Evolutionary conservation across 495 filamentous ascomycete genomes (phyloP), one percentile per base, ranked within the genome.

Genomic region (Corynascus novoguineensis): DNA sequence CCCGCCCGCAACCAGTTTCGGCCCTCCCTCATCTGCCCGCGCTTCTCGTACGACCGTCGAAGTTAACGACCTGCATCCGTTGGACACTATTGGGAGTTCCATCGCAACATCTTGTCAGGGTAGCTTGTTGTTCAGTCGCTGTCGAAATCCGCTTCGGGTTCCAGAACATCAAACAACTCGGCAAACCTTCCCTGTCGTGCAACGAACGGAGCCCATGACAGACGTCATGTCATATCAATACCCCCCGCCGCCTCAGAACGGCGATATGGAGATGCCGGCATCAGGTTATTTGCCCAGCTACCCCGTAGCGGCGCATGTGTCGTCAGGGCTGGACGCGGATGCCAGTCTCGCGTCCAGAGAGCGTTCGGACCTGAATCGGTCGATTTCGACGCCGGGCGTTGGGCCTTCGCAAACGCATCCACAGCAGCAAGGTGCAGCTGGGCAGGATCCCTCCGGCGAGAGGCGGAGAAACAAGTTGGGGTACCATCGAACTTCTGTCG

Each of bases 391-490:
- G 60, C 81, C 86, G 62, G 86, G 80, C 72, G 81, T 85, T 60
- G 81, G 84, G 59, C 74, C 77, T 71, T 75, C 59, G 63, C 72
- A 60, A 60, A 68, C 47, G 42, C 73, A 60, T 60, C 68, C 56
- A 45, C 71, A 44, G 62, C 73, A 65, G 73, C 49, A 61, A 28
- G 41, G 52, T 21, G 50, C 66, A 4, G n/a, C 61, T 8, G 47
- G 42, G 6, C 62, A 63, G 49, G 71, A 73, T 50, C 35, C 77
- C 59, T 75, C 84, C 34, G 78, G 76, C 40, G 92, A 96, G 65
- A 96, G 93, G 74, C 87, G 88, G 70, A 86, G 93, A 63, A 98
- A 97, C 70, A 97, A 95, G 73, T 79, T 98, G 51, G 93, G 93
- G 29, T 98, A 98, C 71, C 92, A 97, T 78, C 86, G 93, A 56